Percentiles rank a stretch among this genome's conserved stretches.
phyloP scores from a whole-genome alignment of 2,329 filamentous ascomycete genomes.

The Clonostachys rhizophaga region DNA sequence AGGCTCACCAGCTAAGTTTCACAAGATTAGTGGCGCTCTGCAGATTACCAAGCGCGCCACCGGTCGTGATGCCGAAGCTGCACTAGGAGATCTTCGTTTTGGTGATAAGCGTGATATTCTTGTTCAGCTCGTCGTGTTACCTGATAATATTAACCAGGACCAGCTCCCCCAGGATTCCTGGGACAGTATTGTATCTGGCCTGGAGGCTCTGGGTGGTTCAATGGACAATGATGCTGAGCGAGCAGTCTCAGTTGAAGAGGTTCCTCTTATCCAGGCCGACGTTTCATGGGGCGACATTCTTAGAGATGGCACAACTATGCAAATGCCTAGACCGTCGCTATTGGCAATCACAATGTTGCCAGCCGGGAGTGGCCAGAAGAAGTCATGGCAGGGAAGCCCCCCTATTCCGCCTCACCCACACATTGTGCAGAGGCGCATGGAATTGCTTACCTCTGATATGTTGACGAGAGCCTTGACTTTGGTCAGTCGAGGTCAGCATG shows the following conservation, averaged over 20 bases:
- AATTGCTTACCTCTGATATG: constrained; percentile 97
- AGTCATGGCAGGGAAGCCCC: constrained; percentile 61
- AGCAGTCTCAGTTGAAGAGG: constrained; percentile 82
- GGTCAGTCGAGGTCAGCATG: constrained; percentile 86
- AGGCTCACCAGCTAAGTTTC: constrained; percentile 95
- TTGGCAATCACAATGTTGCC: constrained; percentile 96
- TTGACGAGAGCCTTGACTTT: constrained; percentile 86
- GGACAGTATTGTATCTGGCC: constrained; percentile 93
- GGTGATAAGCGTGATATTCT: constrained; percentile 93
- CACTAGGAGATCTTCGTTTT: constrained; percentile 86
- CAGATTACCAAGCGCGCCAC: constrained; percentile 96
- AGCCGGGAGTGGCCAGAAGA: constrained; percentile 56
- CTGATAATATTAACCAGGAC: constrained; percentile 79
- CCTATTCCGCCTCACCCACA: constrained; percentile 93
- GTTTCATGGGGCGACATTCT: constrained; percentile 91
- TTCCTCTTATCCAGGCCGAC: constrained; percentile 92
- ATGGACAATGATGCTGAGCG: constrained; percentile 83
- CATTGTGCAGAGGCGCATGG: constrained; percentile 95
- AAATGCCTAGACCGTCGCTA: constrained; percentile 83
- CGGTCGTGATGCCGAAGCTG: constrained; percentile 88
- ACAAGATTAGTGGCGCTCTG: constrained; percentile 94
- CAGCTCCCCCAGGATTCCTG: constrained; percentile 88
- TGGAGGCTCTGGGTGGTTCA: constrained; percentile 87
- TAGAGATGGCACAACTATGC: constrained; percentile 78
- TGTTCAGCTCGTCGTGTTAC: constrained; percentile 87